These are phyloP conservation scores for Hymenoscyphus salicellus DNA, from an alignment of 2,329 filamentous ascomycete genomes.

Conservation along the genomic window DNA sequence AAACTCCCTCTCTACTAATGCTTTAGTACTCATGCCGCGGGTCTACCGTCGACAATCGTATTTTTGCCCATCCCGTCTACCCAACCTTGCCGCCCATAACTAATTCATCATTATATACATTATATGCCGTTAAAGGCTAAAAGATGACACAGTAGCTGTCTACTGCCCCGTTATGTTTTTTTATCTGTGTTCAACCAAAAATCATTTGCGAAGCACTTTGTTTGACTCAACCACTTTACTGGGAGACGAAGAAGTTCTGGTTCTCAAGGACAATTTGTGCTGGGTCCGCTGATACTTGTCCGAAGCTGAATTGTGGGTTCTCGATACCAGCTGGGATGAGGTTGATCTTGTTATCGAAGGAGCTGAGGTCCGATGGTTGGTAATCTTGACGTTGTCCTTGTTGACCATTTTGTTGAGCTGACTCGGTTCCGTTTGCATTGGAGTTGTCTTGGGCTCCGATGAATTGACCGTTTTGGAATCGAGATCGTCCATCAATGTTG, in stretches of 20 bases:
- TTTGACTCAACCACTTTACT: background rate
- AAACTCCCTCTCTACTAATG: conserved; percentile 15
- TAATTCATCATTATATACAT: conserved; percentile 22
- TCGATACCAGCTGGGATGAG: conserved; percentile 22
- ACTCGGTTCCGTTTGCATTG: background rate
- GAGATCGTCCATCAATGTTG: conserved; percentile 11
- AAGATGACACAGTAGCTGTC: no score
- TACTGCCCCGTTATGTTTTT: background rate
- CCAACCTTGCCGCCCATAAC: conserved; percentile 7
- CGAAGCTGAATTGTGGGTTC: conserved; percentile 19
- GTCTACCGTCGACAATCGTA: conserved; percentile 26
- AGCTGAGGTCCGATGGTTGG: background rate
- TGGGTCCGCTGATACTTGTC: conserved; percentile 21
- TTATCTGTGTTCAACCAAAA: background rate
- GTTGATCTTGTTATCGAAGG: conserved; percentile 13
- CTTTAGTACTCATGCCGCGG: conserved; percentile 24
- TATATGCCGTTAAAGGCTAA: conserved; percentile 9
- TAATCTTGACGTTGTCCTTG: background rate
- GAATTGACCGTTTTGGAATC: conserved; percentile 3
- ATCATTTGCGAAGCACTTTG: background rate
- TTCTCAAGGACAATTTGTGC: conserved; percentile 28
- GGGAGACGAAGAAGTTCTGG: conserved; percentile 20
- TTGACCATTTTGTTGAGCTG: background rate
- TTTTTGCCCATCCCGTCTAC: conserved; percentile 10
- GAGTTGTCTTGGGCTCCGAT: background rate